These are phyloP conservation scores for Amoebophrya sp. DNA, from an alignment of 169 alveolate species.

Conservation along the genomic window DNA sequence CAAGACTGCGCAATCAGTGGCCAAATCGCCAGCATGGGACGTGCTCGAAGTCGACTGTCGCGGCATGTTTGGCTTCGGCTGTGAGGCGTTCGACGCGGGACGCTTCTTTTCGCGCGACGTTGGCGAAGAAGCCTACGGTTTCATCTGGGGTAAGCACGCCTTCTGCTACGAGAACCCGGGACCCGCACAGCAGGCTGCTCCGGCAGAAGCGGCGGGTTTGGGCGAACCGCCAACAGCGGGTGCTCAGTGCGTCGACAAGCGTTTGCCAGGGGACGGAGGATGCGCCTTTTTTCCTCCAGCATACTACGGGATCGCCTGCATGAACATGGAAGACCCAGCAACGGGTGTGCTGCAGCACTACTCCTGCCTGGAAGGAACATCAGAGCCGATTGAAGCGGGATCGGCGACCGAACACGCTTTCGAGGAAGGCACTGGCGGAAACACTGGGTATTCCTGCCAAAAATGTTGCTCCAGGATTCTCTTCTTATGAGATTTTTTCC, in stretches of 20 bases:
- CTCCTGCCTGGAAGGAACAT: background rate
- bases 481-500: no score
- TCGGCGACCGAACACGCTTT: background rate
- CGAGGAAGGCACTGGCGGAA: background rate
- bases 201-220: background rate
- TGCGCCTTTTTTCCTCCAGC: background rate
- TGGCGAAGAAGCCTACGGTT: background rate
- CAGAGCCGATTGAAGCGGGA: background rate
- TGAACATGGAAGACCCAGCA: background rate
- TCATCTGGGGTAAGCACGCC: background rate
- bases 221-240: no score
- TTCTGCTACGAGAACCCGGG: background rate
- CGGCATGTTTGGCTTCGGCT: background rate
- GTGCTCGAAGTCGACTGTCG: background rate
- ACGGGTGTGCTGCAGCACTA: background rate
- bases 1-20: no score
- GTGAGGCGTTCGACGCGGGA: background rate
- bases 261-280: background rate
- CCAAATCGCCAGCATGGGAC: background rate
- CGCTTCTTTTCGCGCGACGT: background rate
- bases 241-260: background rate
- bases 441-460: background rate
- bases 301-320: background rate
- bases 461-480: background rate
- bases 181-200: background rate